phyloP scores from a whole-genome alignment of 192 early-diverging fungal species.

The Coemansia aciculifera region DNA sequence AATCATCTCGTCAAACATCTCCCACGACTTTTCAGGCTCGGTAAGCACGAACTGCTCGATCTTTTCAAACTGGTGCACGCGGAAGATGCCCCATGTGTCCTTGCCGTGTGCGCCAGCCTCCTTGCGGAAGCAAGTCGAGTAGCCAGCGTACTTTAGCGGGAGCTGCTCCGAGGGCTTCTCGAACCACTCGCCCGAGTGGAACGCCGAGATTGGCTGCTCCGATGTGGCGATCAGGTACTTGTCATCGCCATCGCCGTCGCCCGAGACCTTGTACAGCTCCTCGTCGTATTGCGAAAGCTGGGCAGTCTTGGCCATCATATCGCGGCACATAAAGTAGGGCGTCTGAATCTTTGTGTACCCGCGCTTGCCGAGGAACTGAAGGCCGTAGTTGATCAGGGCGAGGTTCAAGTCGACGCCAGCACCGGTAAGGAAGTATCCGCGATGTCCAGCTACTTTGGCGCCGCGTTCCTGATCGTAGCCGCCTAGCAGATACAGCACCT shows the following conservation, averaged over 20 bases:
- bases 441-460: constrained; percentile 95
- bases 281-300: constrained; percentile 98
- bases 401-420: constrained; percentile 95
- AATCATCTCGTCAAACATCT: constrained; percentile 98
- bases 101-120: constrained; percentile 97
- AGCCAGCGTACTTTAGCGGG: constrained; percentile 91
- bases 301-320: constrained; percentile 97
- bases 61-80: constrained; percentile 99
- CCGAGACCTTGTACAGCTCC: constrained; percentile 91
- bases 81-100: constrained; percentile 94
- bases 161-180: constrained; percentile 88
- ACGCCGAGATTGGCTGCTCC: constrained; percentile 98
- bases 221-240: constrained; percentile 99
- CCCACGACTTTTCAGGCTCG: constrained; percentile 97
- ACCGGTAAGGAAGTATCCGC: constrained; percentile 97
- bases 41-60: constrained; percentile 97
- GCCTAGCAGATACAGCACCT: constrained; percentile 87
- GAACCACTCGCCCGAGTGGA: constrained; percentile 96
- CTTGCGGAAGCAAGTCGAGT: constrained; percentile 99
- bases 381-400: constrained; percentile 94
- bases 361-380: constrained; percentile 80
- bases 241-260: constrained; percentile 78
- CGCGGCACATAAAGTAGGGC: constrained; percentile 97
- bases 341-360: constrained; percentile 94
- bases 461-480: constrained; percentile 89